phyloP scores from a whole-genome alignment of 352 stramenopile genomes.

The Globisporangium cederbergense region DNA sequence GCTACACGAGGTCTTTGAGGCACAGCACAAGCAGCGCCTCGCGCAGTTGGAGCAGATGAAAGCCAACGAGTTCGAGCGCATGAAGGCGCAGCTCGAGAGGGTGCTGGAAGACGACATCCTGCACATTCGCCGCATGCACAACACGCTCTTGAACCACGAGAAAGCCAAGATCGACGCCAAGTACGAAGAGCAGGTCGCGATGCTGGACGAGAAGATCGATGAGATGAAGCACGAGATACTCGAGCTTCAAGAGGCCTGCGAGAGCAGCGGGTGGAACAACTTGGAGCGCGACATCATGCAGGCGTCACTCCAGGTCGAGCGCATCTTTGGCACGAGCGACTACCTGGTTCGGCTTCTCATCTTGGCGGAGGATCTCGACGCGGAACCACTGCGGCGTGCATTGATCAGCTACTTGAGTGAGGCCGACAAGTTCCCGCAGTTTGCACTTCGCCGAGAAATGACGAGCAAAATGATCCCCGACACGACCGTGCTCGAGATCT shows the following conservation, averaged over 20 bases:
- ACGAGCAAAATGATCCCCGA: slow-evolving; percentile 71
- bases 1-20: slow-evolving; percentile 47
- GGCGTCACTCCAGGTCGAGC: slow-evolving; percentile 52
- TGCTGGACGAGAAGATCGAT: slow-evolving; percentile 35
- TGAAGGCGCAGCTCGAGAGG: slow-evolving; percentile 44
- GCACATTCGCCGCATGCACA: slow-evolving; percentile 64
- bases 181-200: slow-evolving; percentile 45
- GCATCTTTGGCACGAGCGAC: slow-evolving; percentile 70
- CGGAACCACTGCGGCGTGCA: slow-evolving; percentile 46
- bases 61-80: slow-evolving; percentile 32
- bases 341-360: slow-evolving; percentile 70
- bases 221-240: slow-evolving; percentile 40
- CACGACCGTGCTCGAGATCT: slow-evolving; percentile 56
- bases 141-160: slow-evolving; percentile 48
- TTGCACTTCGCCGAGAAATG: slow-evolving; percentile 62
- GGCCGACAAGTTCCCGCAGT: slow-evolving; percentile 45
- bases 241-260: slow-evolving; percentile 46
- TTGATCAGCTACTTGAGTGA: slow-evolving; percentile 57
- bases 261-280: slow-evolving; percentile 45
- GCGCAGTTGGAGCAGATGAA: slow-evolving; percentile 40
- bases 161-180: slow-evolving; percentile 58
- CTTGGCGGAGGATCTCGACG: slow-evolving; percentile 68
- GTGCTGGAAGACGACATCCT: slow-evolving; percentile 57
- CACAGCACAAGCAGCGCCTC: slow-evolving; percentile 30
- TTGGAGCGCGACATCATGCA: slow-evolving; percentile 58